These are phyloP conservation scores for Bjerkandera adusta DNA, from an alignment of 1,284 basidiomycete species.

Conservation along the genomic window DNA sequence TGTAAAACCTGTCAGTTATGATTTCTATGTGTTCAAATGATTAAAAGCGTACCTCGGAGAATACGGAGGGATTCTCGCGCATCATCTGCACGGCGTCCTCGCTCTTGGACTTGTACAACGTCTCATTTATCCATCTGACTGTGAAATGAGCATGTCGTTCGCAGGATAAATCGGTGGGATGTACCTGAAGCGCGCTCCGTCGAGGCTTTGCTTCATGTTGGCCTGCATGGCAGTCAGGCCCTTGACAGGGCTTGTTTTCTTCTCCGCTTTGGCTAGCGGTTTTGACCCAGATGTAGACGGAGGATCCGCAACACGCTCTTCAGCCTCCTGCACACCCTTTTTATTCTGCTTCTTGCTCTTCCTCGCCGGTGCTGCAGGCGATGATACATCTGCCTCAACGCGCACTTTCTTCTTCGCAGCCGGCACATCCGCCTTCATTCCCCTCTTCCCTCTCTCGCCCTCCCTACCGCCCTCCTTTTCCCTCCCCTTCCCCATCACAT, in stretches of 20 bases:
- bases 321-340: constrained; percentile 5
- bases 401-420: too few relatives aligned
- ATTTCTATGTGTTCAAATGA: background rate
- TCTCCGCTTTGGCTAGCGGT: background rate
- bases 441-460: constrained; percentile 37
- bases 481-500: background rate
- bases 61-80: constrained; percentile 73
- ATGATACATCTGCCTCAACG: background rate
- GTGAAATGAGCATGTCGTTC: constrained; percentile 1
- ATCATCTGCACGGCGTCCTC: constrained; percentile 76
- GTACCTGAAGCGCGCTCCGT: constrained; percentile 84
- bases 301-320: constrained; percentile 3
- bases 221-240: constrained; percentile 73
- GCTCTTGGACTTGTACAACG: constrained; percentile 82
- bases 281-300: background rate
- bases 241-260: constrained; percentile 1
- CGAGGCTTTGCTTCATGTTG: constrained; percentile 73
- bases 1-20: constrained; percentile 30
- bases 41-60: constrained; percentile 62
- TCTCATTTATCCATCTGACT: constrained; percentile 86
- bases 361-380: constrained; percentile 14
- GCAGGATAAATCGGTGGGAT: constrained; percentile 2
- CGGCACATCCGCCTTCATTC: constrained; percentile 2
- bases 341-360: constrained; percentile 17
- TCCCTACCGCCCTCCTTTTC: constrained; percentile 20